A percentile compares a stretch with the other conserved stretches of the same genome.
These are phyloP conservation scores for Solanum pinnatisectum DNA, from an alignment of 257 asterid genomes.

Conservation along the genomic window DNA sequence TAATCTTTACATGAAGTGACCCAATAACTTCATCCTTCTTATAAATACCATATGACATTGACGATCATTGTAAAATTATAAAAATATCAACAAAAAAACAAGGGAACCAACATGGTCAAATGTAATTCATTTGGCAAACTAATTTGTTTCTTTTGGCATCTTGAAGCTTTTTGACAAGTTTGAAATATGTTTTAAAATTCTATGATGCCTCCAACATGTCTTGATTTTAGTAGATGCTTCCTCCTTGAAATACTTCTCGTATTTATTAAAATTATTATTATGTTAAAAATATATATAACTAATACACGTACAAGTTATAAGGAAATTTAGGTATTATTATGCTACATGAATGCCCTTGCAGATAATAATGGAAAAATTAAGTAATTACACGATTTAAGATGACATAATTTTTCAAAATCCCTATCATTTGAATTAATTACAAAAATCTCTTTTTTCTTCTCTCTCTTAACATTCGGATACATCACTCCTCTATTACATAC, in stretches of 20 bases:
- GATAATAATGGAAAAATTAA: too few relatives aligned
- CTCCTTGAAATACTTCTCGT: not conserved
- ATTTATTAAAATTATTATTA: too few relatives aligned
- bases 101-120: not conserved
- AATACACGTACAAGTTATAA: too few relatives aligned
- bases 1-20: not conserved
- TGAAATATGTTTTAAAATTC: not conserved
- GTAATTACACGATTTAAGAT: too few relatives aligned
- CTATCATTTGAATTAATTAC: too few relatives aligned
- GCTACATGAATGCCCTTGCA: too few relatives aligned
- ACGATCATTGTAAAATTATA: not conserved
- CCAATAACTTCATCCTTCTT: not conserved
- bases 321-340: too few relatives aligned
- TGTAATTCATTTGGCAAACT: not conserved
- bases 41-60: not conserved
- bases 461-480: too few relatives aligned
- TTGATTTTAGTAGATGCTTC: not conserved
- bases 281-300: too few relatives aligned
- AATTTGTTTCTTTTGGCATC: not conserved
- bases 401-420: too few relatives aligned
- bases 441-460: fast-evolving
- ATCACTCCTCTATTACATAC: too few relatives aligned
- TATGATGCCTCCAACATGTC: not conserved
- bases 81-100: not conserved
- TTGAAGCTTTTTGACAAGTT: not conserved